Base-by-base conservation (phyloP, 495 filamentous ascomycete species). In the Aspergillus mulundensis region DNA sequence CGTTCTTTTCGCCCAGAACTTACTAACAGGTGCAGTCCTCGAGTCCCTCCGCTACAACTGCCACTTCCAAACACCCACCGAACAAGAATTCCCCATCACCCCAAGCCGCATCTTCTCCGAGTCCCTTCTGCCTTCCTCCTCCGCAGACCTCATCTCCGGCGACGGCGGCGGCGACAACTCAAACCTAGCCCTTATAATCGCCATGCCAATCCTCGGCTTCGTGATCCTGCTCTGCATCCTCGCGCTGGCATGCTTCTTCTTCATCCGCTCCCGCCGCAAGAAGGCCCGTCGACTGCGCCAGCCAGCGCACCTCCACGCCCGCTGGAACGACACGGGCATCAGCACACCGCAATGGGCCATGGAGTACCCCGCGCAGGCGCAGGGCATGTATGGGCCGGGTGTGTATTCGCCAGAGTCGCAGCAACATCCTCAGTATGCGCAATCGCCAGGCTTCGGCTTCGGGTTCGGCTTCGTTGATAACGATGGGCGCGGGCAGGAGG, bases 1-100 rank as follows among this genome's bases (percentile, higher is more conserved):
- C 11, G 15, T 32, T 38, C 7, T 36, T 15, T 24, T 7, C 15
- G 23, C 7, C 15, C 18, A 20, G 6, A 38, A 36, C 28, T 36
- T 30, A 28, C 11, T 28, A 53, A 21, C 21, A 39, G 14, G 19
- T 34, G 32, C 53, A 82, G 79, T 80, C 63, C 66, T 82, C 53
- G 74, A 78, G 62, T 68, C 77, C 21, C 67, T 80, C 50, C 72
- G 75, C 5, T 76, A 77, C 42, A 76, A 78, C 54, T 82, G 79
- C 65, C 69, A 77, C 50, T 77, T 70, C 57, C 62, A 60, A 47
- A 70, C 75, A 14, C 52, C 62, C 15, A 60, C 66, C 0, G 66
- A 68, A 16, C 43, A 56, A 15, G 30, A 66, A 16, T 81, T 81
- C 59, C 65, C 68, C 41, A 72, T 82, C 49, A 61, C 53, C 25